Base-by-base conservation (phyloP, 2,329 filamentous ascomycete genomes). In the Penicillium thymicola region DNA sequence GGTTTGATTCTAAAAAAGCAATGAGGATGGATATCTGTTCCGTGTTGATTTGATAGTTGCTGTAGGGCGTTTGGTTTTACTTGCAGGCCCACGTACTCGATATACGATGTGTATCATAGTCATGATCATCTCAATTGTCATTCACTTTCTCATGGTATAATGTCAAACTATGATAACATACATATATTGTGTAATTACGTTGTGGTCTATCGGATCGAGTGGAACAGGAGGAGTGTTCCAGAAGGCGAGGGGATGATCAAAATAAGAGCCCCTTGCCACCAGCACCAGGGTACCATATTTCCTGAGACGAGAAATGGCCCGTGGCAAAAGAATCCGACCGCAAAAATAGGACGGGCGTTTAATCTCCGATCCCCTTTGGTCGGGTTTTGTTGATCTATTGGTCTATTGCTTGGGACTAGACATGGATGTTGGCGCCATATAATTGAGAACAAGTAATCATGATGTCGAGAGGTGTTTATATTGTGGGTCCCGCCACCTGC, bases 401-500 rank as follows among this genome's bases (percentile, higher is more conserved):
- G 49, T 32, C 9, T 44, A 32, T 30, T 9, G 18, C 32, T n/a
- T 14, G 27, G 48, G 25, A 37, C 32, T 36, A 30, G 18, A 14
- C 28, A 51, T 32, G 42, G 36, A 52, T 51, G 23, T 51, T 42
- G 14, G 23, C 14, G 32, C 32, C n/a, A 28, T 30, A 16, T 21
- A 21, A 21, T 14, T 18, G 14, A 30, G 27, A 18, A 11, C 42
- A 32, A 23, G 30, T 43, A 51, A 38, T 55, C 40, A 64, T 65
- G 63, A 65, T 65, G 60, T 63, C 52, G 52, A 58, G 56, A 49
- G 54, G 55, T 59, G 61, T 59, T 63, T 63, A 59, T 56, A 58
- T 48, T 58, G 63, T 64, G 62, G 63, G 58, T 57, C 62, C 61
- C 58, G 59, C 62, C 59, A 61, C 59, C 45, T 62, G 60, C 54